phyloP scores from a whole-genome alignment of 371 early-diverging fungal genomes.

The Apophysomyces ossiformis region DNA sequence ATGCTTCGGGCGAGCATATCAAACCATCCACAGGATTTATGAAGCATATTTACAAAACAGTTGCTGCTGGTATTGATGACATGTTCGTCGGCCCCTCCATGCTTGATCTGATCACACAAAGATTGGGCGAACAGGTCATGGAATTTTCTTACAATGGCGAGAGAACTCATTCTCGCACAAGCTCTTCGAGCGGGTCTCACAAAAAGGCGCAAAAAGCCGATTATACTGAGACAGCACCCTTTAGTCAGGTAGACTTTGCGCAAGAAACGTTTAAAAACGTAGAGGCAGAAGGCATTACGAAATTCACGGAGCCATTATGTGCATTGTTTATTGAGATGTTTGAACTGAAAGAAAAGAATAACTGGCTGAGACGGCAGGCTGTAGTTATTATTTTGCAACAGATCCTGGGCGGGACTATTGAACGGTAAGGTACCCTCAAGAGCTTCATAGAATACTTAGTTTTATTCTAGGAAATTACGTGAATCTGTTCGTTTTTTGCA shows the following conservation, averaged over 20 bases:
- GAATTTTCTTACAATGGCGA: slow-evolving; percentile 31
- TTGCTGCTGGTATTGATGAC: slow-evolving; percentile 72
- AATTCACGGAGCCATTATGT: slow-evolving; percentile 73
- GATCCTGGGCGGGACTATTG: slow-evolving; percentile 85
- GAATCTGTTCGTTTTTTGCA: slow-evolving; percentile 44
- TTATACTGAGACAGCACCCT: not conserved
- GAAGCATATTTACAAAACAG: slow-evolving; percentile 74
- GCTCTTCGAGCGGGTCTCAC: slow-evolving; percentile 10
- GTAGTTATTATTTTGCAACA: slow-evolving; percentile 84
- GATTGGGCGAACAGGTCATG: slow-evolving; percentile 72
- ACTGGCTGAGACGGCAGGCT: slow-evolving; percentile 88
- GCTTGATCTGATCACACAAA: slow-evolving; percentile 74
- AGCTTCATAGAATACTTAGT: not conserved
- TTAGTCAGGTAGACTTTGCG: slow-evolving; percentile 2
- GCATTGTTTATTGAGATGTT: slow-evolving; percentile 88
- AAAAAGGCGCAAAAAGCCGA: not conserved
- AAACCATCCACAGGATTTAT: slow-evolving; percentile 55
- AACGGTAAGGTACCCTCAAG: slow-evolving; percentile 52
- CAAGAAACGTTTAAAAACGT: slow-evolving; percentile 23
- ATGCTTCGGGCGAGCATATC: not conserved
- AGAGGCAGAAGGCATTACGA: slow-evolving; percentile 56
- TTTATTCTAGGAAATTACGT: slow-evolving; percentile 41
- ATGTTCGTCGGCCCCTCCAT: slow-evolving; percentile 70
- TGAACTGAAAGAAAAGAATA: slow-evolving; percentile 84
- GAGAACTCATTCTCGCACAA: slow-evolving; percentile 9